Conservation (phyloP, 805 yeast species). For the Metschnikowia henanensis region DNA sequence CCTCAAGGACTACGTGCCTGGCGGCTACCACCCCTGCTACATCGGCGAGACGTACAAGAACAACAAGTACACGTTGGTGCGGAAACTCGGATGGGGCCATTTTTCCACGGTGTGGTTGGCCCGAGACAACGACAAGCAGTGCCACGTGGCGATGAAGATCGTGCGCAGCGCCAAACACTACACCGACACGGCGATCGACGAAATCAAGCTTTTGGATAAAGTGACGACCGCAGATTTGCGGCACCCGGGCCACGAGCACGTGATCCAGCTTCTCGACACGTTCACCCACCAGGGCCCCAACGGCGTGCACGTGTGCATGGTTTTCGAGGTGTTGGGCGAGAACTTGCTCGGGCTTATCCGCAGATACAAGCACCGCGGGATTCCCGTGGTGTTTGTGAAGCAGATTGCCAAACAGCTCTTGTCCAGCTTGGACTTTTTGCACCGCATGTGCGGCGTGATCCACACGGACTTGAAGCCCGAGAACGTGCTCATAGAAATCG, state of each 20-base stretch:
- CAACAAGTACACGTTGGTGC: constrained; percentile 36
- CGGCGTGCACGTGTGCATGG: constrained; percentile 67
- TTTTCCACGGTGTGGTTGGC: constrained; percentile 75
- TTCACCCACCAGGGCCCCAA: constrained; percentile 60
- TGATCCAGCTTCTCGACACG: constrained; percentile 55
- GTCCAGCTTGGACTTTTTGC: constrained; percentile 58
- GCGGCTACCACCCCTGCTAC: constrained; percentile 66
- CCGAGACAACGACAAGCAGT: constrained; percentile 46
- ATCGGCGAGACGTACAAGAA: constrained; percentile 55
- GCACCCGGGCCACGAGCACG: constrained; percentile 46
- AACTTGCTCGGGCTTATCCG: constrained; percentile 51
- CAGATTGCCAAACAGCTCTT: constrained; percentile 57
- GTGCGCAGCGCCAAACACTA: constrained; percentile 55
- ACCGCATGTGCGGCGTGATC: constrained; percentile 58
- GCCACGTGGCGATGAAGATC: constrained; percentile 67
- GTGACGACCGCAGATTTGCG: constrained; percentile 51
- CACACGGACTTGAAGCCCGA: constrained; percentile 23
- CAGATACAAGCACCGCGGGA: constrained; percentile 41
- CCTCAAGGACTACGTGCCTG: constrained; percentile 51
- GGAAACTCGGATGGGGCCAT: constrained; percentile 73
- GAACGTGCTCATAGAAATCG: constrained; percentile 51
- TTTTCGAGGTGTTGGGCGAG: constrained; percentile 64
- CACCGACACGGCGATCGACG: constrained; percentile 65
- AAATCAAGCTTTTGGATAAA: constrained; percentile 64
- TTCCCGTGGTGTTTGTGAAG: constrained; percentile 54